Conservation (phyloP, 495 filamentous ascomycete genomes). For the Chaetomium cochliodes region DNA sequence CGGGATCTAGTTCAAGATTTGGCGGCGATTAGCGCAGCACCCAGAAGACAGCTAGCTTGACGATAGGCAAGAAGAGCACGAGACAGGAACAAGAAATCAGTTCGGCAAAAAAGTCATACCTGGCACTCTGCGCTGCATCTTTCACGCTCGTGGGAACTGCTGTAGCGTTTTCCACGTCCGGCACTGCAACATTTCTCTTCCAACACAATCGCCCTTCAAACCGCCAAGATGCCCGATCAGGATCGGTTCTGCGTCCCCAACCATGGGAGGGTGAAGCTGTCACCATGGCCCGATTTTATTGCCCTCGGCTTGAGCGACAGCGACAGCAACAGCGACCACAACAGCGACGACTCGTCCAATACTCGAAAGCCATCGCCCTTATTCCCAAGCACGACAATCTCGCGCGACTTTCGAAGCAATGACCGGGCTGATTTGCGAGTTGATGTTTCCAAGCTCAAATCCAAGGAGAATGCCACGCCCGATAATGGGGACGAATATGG, state of each 20-base stretch:
- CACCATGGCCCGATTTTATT: constrained; percentile 18
- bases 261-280: too few relatives aligned
- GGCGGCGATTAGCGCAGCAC: constrained; percentile 52
- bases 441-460: not conserved
- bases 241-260: not conserved
- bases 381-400: constrained; percentile 7
- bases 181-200: constrained; percentile 10
- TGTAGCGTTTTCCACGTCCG: constrained; percentile 29
- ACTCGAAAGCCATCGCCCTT: not conserved
- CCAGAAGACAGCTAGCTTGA: constrained; percentile 54
- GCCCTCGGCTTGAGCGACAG: constrained; percentile 13
- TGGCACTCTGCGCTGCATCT: constrained; percentile 35
- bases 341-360: constrained; percentile 5
- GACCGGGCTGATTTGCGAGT: not conserved
- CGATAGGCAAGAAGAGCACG: constrained; percentile 60
- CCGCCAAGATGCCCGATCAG: constrained; percentile 10
- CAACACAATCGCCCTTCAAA: constrained; percentile 1
- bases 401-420: not conserved
- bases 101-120: constrained; percentile 37
- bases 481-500: not conserved
- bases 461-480: too few relatives aligned
- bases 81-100: constrained; percentile 48
- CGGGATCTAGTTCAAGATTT: constrained; percentile 39
- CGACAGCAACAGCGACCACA: not conserved
- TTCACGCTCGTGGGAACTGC: constrained; percentile 37